Conservation (phyloP, 768 basidiomycete genomes). For the Lentinula sp. region DNA sequence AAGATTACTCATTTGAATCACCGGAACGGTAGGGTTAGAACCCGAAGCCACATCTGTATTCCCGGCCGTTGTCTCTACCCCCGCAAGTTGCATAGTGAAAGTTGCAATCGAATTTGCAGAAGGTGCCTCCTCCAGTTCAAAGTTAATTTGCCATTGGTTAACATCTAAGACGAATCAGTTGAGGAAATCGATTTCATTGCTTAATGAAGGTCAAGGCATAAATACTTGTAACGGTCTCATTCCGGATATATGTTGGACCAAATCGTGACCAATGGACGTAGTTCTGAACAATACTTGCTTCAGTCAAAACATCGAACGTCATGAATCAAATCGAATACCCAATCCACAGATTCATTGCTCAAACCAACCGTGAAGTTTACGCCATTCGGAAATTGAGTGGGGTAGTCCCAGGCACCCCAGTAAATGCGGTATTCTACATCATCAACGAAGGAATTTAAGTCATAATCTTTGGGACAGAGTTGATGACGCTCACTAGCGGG, state of each 20-base stretch:
- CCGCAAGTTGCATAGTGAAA: conserved; percentile 13
- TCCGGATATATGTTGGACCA: conserved; percentile 18
- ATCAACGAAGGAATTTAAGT: neutral
- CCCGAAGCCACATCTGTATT: conserved; percentile 17
- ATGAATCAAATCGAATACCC: conserved; percentile 5
- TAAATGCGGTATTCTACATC: conserved; percentile 10
- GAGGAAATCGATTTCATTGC: too few species aligned
- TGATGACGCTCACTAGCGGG: conserved; percentile 14
- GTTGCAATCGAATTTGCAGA: neutral
- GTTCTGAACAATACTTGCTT: conserved; percentile 9
- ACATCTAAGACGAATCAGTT: neutral
- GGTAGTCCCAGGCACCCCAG: conserved; percentile 25
- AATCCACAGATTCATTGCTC: conserved; percentile 15
- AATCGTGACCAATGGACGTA: conserved; percentile 22
- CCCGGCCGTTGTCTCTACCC: conserved; percentile 18
- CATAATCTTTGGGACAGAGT: neutral
- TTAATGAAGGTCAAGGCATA: too few species aligned
- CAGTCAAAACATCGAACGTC: neutral
- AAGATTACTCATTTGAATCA: neutral
- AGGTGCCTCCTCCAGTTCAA: conserved; percentile 12
- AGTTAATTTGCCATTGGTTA: conserved; percentile 21
- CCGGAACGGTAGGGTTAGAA: conserved; percentile 6
- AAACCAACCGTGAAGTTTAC: conserved; percentile 22
- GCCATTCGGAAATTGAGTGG: conserved; percentile 19
- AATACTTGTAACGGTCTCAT: conserved; percentile 15